These are phyloP conservation scores for Pseudevernia furfuracea DNA, from an alignment of 495 filamentous ascomycete genomes.

Conservation along the genomic window DNA sequence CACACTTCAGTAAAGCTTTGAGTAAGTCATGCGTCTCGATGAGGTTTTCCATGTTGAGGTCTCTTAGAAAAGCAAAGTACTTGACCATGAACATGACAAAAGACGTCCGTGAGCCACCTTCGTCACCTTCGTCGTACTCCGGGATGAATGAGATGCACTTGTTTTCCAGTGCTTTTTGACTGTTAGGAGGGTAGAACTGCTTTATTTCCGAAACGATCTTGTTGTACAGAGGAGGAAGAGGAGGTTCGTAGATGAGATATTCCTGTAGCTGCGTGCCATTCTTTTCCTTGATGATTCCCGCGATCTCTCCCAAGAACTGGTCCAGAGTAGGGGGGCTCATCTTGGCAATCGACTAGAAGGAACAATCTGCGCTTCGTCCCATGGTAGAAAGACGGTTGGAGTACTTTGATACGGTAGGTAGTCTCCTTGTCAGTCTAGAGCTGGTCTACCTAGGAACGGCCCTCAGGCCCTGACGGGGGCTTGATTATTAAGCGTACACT, in stretches of 20 bases:
- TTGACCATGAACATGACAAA: constrained; percentile 71
- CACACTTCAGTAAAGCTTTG: constrained; percentile 63
- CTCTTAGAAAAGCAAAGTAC: constrained; percentile 71
- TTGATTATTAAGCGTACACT: too few species aligned
- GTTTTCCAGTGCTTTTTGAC: constrained; percentile 48
- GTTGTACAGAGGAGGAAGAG: constrained; percentile 55
- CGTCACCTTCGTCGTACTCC: constrained; percentile 44
- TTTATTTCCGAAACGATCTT: constrained; percentile 60
- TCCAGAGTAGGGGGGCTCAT: constrained; percentile 44
- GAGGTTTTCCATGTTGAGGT: constrained; percentile 66
- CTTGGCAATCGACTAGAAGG: background rate
- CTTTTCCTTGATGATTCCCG: constrained; percentile 44
- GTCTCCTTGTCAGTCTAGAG: too few species aligned
- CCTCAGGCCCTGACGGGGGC: too few species aligned
- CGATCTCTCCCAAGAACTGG: constrained; percentile 49
- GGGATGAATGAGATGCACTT: constrained; percentile 50
- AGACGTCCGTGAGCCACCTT: constrained; percentile 61
- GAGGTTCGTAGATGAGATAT: constrained; percentile 58
- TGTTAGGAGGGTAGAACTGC: constrained; percentile 43
- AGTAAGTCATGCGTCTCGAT: constrained; percentile 67
- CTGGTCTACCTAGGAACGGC: too few species aligned
- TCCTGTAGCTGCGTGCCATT: constrained; percentile 49
- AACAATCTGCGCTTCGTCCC: background rate
- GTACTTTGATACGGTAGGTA: too few species aligned
- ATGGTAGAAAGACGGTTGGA: too few species aligned